phyloP scores from a whole-genome alignment of 441 rosid species.

The Kokia cookei region DNA sequence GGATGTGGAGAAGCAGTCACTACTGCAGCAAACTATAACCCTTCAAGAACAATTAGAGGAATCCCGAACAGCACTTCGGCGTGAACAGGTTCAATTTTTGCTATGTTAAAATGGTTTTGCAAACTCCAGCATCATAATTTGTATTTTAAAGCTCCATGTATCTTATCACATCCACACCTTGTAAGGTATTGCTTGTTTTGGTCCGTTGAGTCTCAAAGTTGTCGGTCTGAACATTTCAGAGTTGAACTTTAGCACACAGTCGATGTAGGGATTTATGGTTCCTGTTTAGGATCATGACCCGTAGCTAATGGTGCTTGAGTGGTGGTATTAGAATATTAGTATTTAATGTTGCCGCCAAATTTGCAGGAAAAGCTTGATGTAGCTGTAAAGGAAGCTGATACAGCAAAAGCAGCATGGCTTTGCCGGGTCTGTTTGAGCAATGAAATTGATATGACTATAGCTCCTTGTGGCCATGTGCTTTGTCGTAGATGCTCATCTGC shows the following conservation, averaged over 20 bases:
- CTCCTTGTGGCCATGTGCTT: conserved; percentile 93
- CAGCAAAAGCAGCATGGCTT: conserved; percentile 86
- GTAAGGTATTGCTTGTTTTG: background rate
- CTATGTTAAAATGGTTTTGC: background rate
- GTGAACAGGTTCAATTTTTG: conserved; percentile 67
- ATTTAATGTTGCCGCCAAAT: background rate
- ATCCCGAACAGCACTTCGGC: conserved; percentile 71
- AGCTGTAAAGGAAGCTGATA: conserved; percentile 76
- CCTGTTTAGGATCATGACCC: background rate
- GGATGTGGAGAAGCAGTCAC: conserved; percentile 80
- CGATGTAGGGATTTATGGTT: background rate
- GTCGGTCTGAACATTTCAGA: background rate
- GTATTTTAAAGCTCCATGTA: background rate
- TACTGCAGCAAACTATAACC: conserved; percentile 62
- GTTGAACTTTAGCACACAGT: background rate
- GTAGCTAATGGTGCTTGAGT: background rate
- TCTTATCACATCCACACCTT: background rate
- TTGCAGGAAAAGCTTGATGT: conserved; percentile 72
- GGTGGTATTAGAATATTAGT: background rate
- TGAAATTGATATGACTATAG: conserved; percentile 76
- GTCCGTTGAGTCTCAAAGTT: background rate
- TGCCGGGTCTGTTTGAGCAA: conserved; percentile 82
- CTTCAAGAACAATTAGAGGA: conserved; percentile 81
- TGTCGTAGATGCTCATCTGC: conserved; percentile 80
- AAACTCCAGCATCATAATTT: background rate